These are phyloP conservation scores for Sporothrix phasma DNA, from an alignment of 2,329 filamentous ascomycete genomes.

Conservation along the genomic window DNA sequence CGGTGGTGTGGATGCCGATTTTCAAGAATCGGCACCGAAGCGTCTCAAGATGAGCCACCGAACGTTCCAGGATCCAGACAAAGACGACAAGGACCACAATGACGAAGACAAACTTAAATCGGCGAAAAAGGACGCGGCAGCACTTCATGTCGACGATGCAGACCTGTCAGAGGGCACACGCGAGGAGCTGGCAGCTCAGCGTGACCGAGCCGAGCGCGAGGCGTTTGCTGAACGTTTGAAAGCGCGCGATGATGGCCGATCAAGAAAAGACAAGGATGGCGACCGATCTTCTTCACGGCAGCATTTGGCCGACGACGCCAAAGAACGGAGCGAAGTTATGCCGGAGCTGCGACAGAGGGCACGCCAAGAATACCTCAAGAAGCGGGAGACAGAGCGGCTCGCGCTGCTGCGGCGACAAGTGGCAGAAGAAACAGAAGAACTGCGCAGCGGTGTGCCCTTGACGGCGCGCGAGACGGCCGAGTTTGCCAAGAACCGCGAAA, in stretches of 20 bases:
- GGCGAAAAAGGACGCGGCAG: neutral
- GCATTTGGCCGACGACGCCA: conserved; percentile 56
- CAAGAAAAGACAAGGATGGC: conserved; percentile 46
- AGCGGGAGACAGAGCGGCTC: conserved; percentile 77
- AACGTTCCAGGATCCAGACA: conserved; percentile 31
- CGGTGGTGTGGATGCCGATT: conserved; percentile 44
- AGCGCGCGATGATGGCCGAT: conserved; percentile 58
- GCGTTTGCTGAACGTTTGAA: conserved; percentile 69
- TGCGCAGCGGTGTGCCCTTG: conserved; percentile 64
- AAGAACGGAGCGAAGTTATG: conserved; percentile 60
- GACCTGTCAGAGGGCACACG: conserved; percentile 52
- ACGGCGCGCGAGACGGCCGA: conserved; percentile 74
- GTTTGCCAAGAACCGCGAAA: conserved; percentile 79
- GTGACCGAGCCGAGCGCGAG: conserved; percentile 65
- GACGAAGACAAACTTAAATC: conserved; percentile 17
- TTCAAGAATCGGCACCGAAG: conserved; percentile 61
- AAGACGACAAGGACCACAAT: conserved; percentile 24
- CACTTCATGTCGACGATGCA: conserved; percentile 28
- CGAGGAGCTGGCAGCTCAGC: conserved; percentile 48
- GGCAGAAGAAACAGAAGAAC: conserved; percentile 72
- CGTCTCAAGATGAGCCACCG: conserved; percentile 52
- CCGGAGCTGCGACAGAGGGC: conserved; percentile 74
- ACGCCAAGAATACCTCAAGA: conserved; percentile 86
- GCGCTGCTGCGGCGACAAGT: conserved; percentile 85
- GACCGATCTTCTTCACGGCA: conserved; percentile 45